phyloP scores from a whole-genome alignment of 345 rosid genomes.

The Moricandia moricandioides region DNA sequence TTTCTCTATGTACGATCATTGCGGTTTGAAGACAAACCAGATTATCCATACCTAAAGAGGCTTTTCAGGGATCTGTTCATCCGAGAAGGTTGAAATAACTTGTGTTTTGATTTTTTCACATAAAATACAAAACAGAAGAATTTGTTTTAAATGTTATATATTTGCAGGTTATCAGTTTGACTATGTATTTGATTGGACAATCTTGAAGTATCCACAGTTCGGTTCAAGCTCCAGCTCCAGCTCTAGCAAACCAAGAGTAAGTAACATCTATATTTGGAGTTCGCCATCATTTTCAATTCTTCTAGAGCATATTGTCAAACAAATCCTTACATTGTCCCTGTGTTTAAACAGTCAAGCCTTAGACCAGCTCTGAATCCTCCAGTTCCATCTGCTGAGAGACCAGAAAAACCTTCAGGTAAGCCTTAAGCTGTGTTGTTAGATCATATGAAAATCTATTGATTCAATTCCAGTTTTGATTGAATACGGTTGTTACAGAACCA shows the following conservation, averaged over 20 bases:
- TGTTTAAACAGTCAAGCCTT: constrained; percentile 45
- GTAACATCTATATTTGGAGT: constrained; percentile 18
- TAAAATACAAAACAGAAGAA: background rate
- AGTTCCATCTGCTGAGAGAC: constrained; percentile 57
- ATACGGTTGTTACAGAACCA: constrained; percentile 4
- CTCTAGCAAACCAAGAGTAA: constrained; percentile 68
- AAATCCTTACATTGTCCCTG: constrained; percentile 15
- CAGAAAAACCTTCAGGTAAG: constrained; percentile 74
- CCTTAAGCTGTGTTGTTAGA: constrained; percentile 31
- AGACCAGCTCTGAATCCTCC: constrained; percentile 60
- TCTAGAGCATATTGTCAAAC: background rate
- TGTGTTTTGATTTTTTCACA: background rate
- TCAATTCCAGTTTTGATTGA: background rate
- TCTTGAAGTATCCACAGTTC: constrained; percentile 85
- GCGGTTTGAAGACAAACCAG: constrained; percentile 97
- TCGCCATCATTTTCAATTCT: background rate
- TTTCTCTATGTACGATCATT: constrained; percentile 90
- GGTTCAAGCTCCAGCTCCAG: constrained; percentile 72
- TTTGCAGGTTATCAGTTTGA: constrained; percentile 92
- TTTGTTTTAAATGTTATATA: background rate
- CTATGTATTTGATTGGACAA: constrained; percentile 95
- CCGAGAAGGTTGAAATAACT: constrained; percentile 65
- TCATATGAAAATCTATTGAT: background rate
- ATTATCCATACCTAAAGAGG: constrained; percentile 92
- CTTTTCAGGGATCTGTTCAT: constrained; percentile 92